Evolutionary conservation across 805 yeast species (phyloP).

Genomic region (Lipomyces orientalis): DNA sequence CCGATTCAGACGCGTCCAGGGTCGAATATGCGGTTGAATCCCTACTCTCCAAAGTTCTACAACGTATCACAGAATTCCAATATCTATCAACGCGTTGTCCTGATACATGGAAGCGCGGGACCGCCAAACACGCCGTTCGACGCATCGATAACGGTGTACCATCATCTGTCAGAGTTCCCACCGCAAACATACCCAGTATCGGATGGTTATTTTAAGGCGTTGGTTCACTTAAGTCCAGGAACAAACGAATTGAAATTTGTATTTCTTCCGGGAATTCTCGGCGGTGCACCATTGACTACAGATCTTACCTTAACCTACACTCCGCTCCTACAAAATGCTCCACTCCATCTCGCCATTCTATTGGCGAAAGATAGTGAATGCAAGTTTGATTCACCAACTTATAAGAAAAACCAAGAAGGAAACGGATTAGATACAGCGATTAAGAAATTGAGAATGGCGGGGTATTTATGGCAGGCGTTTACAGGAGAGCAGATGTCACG

Average conservation of each 20-base stretch:
- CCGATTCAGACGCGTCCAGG: not conserved
- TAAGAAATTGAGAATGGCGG: slow-evolving; percentile 77
- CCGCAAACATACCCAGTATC: slow-evolving; percentile 73
- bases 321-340: slow-evolving; percentile 69
- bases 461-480: slow-evolving; percentile 86
- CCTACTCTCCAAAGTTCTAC: slow-evolving; percentile 23
- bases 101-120: slow-evolving; percentile 48
- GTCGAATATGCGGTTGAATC: not conserved
- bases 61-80: slow-evolving; percentile 22
- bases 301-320: slow-evolving; percentile 53
- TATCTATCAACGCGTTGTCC: slow-evolving; percentile 42
- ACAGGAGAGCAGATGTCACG: slow-evolving; percentile 88
- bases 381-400: slow-evolving; percentile 59
- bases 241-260: slow-evolving; percentile 61
- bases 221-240: slow-evolving; percentile 75
- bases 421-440: slow-evolving; percentile 74
- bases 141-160: slow-evolving; percentile 53
- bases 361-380: slow-evolving; percentile 78
- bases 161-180: slow-evolving; percentile 58
- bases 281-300: not conserved
- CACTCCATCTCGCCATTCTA: slow-evolving; percentile 78
- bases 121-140: slow-evolving; percentile 42
- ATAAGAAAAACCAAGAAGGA: slow-evolving; percentile 57
- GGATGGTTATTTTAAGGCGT: slow-evolving; percentile 72
- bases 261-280: slow-evolving; percentile 31